Evolutionary conservation across 768 basidiomycete genomes (phyloP).

Genomic region (Hemileccinum impolitum): DNA sequence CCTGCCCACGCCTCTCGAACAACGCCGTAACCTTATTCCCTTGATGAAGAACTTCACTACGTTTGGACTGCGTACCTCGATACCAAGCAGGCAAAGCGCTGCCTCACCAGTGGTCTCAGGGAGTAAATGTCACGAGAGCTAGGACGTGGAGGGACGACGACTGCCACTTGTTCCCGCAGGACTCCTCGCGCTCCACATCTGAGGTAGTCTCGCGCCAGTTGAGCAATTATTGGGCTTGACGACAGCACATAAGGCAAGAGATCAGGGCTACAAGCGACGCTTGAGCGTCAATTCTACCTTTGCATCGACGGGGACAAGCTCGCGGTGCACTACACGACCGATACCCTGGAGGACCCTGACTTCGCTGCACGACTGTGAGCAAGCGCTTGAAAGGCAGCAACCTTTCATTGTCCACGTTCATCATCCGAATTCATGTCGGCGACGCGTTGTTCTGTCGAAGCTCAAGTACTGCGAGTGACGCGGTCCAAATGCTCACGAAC

Average conservation of each 20-base stretch:
- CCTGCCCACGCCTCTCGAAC: slow-evolving; percentile 19
- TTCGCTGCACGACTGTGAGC: slow-evolving; percentile 24
- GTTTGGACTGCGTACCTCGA: slow-evolving; percentile 22
- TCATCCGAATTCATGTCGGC: slow-evolving; percentile 29
- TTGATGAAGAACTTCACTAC: slow-evolving; percentile 17
- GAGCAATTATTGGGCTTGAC: slow-evolving; percentile 21
- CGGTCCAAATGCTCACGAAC: slow-evolving; percentile 18
- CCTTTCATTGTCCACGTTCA: slow-evolving; percentile 16
- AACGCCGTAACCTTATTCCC: slow-evolving; percentile 26
- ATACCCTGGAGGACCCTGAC: slow-evolving; percentile 11
- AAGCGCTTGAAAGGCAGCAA: slow-evolving; percentile 11
- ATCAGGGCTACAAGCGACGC: not conserved
- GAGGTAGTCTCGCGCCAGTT: slow-evolving; percentile 14
- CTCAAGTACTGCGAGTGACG: slow-evolving; percentile 14
- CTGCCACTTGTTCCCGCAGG: slow-evolving; percentile 28
- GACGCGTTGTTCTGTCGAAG: slow-evolving; percentile 27
- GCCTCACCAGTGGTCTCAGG: slow-evolving; percentile 10
- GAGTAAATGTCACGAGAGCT: not conserved
- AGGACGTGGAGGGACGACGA: not conserved
- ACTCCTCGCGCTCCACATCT: not conserved
- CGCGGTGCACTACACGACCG: no score
- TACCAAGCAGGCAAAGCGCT: slow-evolving; percentile 5
- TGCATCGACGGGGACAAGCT: no score
- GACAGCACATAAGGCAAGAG: not conserved
- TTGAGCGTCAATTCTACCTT: slow-evolving; percentile 28